Percentiles rank a stretch among this genome's conserved stretches.
phyloP scores from a whole-genome alignment of 305 asterid genomes.

The Fraxinus floribunda region DNA sequence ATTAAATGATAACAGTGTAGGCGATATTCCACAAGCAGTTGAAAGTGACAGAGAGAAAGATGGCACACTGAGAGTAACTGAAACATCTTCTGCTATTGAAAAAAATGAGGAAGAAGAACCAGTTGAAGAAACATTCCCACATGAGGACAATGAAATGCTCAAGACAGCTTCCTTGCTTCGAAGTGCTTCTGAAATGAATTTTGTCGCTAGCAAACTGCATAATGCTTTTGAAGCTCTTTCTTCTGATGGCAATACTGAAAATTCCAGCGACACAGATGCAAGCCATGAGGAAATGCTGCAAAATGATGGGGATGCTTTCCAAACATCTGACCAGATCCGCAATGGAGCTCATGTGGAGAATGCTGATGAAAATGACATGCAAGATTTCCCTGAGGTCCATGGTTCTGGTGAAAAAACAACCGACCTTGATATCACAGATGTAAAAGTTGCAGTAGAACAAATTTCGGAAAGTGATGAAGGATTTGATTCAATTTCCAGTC shows the following conservation, averaged over 20 bases:
- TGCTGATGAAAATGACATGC: conserved; percentile 10
- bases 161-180: conserved; percentile 30
- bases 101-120: conserved; percentile 31
- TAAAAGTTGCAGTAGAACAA: conserved; percentile 32
- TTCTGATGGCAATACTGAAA: conserved; percentile 28
- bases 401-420: conserved; percentile 20
- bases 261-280: conserved; percentile 19
- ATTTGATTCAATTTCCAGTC: conserved; percentile 34
- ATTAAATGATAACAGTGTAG: conserved; percentile 29
- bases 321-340: conserved; percentile 21
- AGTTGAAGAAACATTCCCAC: conserved; percentile 25
- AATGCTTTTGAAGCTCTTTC: conserved; percentile 35
- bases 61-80: conserved; percentile 26
- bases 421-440: conserved; percentile 28
- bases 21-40: conserved; percentile 28
- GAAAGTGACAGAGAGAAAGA: conserved; percentile 24
- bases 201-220: conserved; percentile 32
- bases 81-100: conserved; percentile 30
- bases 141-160: conserved; percentile 31
- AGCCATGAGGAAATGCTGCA: conserved; percentile 24
- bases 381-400: conserved; percentile 24
- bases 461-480: conserved; percentile 44
- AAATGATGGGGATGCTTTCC: conserved; percentile 23
- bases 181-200: conserved; percentile 41
- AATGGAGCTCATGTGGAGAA: conserved; percentile 25